phyloP scores from a whole-genome alignment of 192 early-diverging fungal species.

The Physocladia obscura region DNA sequence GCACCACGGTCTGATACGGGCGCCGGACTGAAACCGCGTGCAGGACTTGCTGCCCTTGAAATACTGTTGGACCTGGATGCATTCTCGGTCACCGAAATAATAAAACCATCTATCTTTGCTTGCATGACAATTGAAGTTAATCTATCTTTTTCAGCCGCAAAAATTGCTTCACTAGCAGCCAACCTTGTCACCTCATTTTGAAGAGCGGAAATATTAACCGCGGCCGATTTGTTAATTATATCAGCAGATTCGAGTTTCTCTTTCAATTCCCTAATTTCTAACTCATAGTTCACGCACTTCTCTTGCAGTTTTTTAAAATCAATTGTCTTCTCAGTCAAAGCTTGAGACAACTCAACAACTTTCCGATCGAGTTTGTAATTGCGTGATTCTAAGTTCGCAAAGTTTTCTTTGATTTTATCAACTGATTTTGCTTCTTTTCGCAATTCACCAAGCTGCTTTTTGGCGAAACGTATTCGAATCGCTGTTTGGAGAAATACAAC shows the following conservation, averaged over 20 bases:
- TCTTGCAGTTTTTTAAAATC: slow-evolving; percentile 60
- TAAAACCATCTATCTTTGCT: too few species aligned
- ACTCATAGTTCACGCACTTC: slow-evolving; percentile 58
- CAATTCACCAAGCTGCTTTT: slow-evolving; percentile 61
- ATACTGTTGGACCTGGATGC: too few species aligned
- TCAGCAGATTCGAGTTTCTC: slow-evolving; percentile 65
- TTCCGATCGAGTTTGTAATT: slow-evolving; percentile 93
- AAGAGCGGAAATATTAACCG: slow-evolving; percentile 32
- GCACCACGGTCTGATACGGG: too few species aligned
- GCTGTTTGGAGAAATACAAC: slow-evolving; percentile 80
- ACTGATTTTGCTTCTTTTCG: slow-evolving; percentile 80
- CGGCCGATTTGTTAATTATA: slow-evolving; percentile 50
- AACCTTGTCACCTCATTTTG: too few species aligned
- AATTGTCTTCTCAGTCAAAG: slow-evolving; percentile 60
- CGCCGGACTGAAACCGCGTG: too few species aligned
- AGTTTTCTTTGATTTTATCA: slow-evolving; percentile 83
- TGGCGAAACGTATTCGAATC: slow-evolving; percentile 71
- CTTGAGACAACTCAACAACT: slow-evolving; percentile 85
- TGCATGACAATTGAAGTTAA: too few species aligned
- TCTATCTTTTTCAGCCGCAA: too few species aligned
- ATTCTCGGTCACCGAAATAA: too few species aligned
- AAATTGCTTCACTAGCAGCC: too few species aligned
- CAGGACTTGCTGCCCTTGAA: too few species aligned
- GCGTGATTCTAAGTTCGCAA: slow-evolving; percentile 83
- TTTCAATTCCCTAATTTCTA: slow-evolving; percentile 63